A percentile compares a stretch with the other conserved stretches of the same genome.
Conservation (phyloP, 1,139 yeast genomes). For the Casaregolazyma suthepensis region DNA sequence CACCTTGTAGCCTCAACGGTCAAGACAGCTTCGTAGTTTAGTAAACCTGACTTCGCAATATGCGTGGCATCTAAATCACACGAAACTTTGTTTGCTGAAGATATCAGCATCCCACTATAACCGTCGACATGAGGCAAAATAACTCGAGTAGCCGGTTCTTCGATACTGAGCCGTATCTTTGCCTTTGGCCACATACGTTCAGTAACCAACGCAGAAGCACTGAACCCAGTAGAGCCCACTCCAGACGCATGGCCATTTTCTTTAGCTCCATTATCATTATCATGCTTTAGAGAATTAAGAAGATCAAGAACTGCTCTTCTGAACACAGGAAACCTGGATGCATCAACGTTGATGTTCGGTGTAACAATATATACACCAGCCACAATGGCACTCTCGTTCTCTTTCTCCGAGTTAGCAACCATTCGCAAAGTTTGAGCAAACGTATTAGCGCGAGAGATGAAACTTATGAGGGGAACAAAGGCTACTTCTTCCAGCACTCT, state of each 20-base stretch:
- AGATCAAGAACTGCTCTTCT: slow-evolving; percentile 1
- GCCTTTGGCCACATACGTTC: slow-evolving; percentile 32
- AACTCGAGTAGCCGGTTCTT: slow-evolving; percentile 36
- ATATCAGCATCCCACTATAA: slow-evolving; percentile 25
- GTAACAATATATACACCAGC: slow-evolving; percentile 33
- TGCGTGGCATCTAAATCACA: slow-evolving; percentile 32
- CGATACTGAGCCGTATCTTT: slow-evolving; percentile 31
- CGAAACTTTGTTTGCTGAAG: slow-evolving; percentile 27
- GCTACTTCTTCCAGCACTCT: slow-evolving; percentile 33
- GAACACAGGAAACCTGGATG: slow-evolving; percentile 29
- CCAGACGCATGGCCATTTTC: not conserved
- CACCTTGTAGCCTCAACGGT: slow-evolving; percentile 26
- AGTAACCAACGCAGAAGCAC: slow-evolving; percentile 11
- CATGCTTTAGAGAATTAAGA: not conserved
- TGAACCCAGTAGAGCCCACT: not conserved
- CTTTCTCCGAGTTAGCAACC: slow-evolving; percentile 23
- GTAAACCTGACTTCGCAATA: slow-evolving; percentile 18
- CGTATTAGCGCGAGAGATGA: slow-evolving; percentile 33
- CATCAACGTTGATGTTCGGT: slow-evolving; percentile 35
- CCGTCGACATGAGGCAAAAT: slow-evolving; percentile 16
- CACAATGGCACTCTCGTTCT: slow-evolving; percentile 27
- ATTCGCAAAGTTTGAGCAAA: slow-evolving; percentile 32
- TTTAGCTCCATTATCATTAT: not conserved
- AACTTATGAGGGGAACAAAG: slow-evolving; percentile 36
- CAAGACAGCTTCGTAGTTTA: slow-evolving; percentile 24